phyloP scores from a whole-genome alignment of 495 filamentous ascomycete species.

The Penicillium maclennaniae region DNA sequence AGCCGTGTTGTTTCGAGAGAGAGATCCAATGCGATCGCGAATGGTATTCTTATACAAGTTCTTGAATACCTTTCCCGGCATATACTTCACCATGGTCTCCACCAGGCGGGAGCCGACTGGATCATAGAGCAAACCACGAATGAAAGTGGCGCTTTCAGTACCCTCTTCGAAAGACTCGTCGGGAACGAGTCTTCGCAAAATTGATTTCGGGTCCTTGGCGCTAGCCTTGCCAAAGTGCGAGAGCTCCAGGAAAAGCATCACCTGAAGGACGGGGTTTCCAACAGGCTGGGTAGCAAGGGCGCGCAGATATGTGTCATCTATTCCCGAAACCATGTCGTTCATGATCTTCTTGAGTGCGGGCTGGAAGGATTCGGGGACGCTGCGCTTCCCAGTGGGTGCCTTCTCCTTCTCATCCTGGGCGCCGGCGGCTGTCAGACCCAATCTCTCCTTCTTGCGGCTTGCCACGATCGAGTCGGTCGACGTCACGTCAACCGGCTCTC shows the following conservation, averaged over 20 bases:
- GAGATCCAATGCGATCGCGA: conserved; percentile 65
- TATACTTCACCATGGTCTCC: conserved; percentile 74
- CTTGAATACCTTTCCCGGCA: conserved; percentile 87
- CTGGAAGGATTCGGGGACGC: conserved; percentile 75
- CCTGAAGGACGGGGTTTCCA: conserved; percentile 84
- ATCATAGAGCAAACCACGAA: conserved; percentile 84
- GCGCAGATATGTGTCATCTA: conserved; percentile 71
- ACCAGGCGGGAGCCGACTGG: conserved; percentile 82
- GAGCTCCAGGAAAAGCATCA: conserved; percentile 81
- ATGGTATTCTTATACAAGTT: conserved; percentile 71
- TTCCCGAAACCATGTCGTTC: conserved; percentile 59
- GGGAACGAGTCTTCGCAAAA: conserved; percentile 59
- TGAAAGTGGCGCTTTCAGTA: conserved; percentile 61
- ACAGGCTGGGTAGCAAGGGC: conserved; percentile 81
- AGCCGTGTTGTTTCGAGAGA: conserved; percentile 85
- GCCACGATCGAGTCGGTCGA: conserved; percentile 67
- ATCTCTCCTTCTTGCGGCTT: conserved; percentile 85
- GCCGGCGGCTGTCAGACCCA: conserved; percentile 44
- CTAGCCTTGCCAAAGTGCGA: conserved; percentile 61
- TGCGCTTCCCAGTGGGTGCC: conserved; percentile 35
- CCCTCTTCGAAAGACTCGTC: conserved; percentile 59
- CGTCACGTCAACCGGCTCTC: conserved; percentile 64
- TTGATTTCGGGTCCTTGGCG: conserved; percentile 55
- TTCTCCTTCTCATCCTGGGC: conserved; percentile 38
- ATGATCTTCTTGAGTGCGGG: conserved; percentile 75